Evolutionary conservation across 1,284 basidiomycete genomes (phyloP), one percentile per base, ranked within the genome.

Genomic region (Austroboletus niveus): DNA sequence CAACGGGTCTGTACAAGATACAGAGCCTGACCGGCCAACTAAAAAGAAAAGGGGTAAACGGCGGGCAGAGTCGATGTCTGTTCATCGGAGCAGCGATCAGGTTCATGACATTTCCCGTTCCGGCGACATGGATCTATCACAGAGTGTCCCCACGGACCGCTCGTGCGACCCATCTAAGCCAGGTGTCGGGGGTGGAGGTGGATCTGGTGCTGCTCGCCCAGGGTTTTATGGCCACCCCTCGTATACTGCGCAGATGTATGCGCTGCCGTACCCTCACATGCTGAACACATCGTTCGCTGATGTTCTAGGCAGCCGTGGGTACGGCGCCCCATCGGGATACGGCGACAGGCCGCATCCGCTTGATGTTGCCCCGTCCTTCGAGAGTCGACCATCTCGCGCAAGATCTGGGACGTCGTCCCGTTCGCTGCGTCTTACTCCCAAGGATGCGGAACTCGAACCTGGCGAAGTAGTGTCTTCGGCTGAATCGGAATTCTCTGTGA

Each of bases 401-500:
- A n/a, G 24, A 31, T 45, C 41, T 0, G 47, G 45, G 4, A 27
- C 42, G 27, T 49, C 43, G 6, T 39, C 45, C 4, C 47, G 41
- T 15, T 22, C 15, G 11, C 10, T 7, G 22, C 51, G 17, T 40
- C 48, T 38, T 8, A 44, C 50, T 14, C 8, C 30, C 1, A 40
- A 49, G 14, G 35, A 45, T 17, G 29, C 30, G 15, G 62, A 63
- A 38, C 34, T 63, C 17, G 63, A 65, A 20, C 64, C 63, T 1
- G 63, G 63, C 0, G 65, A 65, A 41, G 62, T 65, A 15, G 35
- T 61, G 15, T 66, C 65, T 14, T 63, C 58, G 4, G 49, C 38
- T 9, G 61, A 60, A 45, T 63, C 64, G 1, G 64, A 63, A 24
- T 65, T 63, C 24, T 68, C 65, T 20, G 60, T 58, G 46, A 46